Evolutionary conservation across 495 filamentous ascomycete genomes (phyloP).

Genomic region (Neurospora sp.): DNA sequence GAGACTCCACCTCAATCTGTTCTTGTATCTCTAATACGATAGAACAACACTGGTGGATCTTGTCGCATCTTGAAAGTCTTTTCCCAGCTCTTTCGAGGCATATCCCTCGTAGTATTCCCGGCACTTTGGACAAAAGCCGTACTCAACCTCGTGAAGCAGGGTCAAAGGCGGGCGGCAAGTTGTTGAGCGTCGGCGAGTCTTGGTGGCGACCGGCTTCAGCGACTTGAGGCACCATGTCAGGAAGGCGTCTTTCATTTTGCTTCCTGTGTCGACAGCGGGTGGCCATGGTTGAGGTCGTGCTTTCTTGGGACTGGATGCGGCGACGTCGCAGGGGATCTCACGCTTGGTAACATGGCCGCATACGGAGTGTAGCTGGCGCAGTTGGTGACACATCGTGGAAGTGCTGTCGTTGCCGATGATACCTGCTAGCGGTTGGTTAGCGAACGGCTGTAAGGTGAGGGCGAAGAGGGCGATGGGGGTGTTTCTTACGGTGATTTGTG

Average conservation of each 20-base stretch:
- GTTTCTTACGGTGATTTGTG: accelerated
- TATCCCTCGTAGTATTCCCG: neutral
- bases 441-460: no score
- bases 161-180: neutral
- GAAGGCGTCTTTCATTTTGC: neutral
- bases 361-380: neutral
- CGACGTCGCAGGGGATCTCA: accelerated
- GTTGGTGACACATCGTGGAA: neutral
- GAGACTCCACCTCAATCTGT: neutral
- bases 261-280: neutral
- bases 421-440: no score
- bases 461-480: no score
- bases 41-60: neutral
- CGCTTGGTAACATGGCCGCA: neutral
- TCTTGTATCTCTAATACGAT: neutral
- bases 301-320: neutral
- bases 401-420: no score
- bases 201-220: neutral
- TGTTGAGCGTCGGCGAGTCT: neutral
- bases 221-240: neutral
- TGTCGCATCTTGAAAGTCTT: neutral
- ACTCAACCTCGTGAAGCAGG: neutral
- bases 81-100: no score
- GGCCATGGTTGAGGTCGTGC: accelerated
- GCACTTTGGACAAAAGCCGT: neutral